phyloP scores from a whole-genome alignment of 352 stramenopile genomes.

The Phytophthora ramorum region DNA sequence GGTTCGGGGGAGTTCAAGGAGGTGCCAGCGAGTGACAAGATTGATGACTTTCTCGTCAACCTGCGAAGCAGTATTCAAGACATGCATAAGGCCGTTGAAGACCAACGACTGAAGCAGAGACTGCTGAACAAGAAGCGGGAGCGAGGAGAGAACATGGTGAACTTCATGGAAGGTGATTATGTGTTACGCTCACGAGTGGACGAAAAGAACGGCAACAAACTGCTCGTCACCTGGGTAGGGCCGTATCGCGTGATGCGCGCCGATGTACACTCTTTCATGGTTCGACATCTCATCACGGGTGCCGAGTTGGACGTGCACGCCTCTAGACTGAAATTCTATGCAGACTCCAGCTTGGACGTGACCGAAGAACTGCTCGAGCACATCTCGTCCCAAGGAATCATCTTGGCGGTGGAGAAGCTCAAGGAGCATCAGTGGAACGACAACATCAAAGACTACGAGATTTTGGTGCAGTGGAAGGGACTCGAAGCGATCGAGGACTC shows the following conservation, averaged over 20 bases:
- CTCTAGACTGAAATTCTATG: slow-evolving; percentile 22
- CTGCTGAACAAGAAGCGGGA: slow-evolving; percentile 12
- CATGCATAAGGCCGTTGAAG: slow-evolving; percentile 2
- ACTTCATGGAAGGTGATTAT: slow-evolving; percentile 16
- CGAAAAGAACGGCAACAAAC: slow-evolving; percentile 19
- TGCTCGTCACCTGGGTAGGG: slow-evolving; percentile 20
- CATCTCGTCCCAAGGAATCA: slow-evolving; percentile 6
- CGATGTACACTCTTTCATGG: slow-evolving; percentile 17
- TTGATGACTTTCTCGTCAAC: no score
- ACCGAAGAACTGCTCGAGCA: slow-evolving; percentile 14
- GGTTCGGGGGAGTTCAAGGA: no score
- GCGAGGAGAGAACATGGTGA: slow-evolving; percentile 4
- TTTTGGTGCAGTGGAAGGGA: slow-evolving; percentile 12
- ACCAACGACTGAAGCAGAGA: slow-evolving; percentile 8
- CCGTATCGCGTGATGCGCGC: slow-evolving; percentile 7
- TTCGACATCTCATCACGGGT: slow-evolving; percentile 14
- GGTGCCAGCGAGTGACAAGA: no score
- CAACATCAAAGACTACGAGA: slow-evolving; percentile 12
- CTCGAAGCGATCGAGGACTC: slow-evolving; percentile 19
- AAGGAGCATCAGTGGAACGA: slow-evolving; percentile 11
- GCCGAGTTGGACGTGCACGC: slow-evolving; percentile 11
- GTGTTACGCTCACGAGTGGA: slow-evolving; percentile 14
- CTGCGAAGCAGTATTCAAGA: slow-evolving; percentile 3
- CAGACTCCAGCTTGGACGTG: not conserved
- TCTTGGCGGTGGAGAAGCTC: slow-evolving; percentile 8